Percentiles rank a stretch among this genome's conserved stretches.
Evolutionary conservation across 805 yeast genomes (phyloP).

Genomic region (Wickerhamomyces rabaulensis): DNA sequence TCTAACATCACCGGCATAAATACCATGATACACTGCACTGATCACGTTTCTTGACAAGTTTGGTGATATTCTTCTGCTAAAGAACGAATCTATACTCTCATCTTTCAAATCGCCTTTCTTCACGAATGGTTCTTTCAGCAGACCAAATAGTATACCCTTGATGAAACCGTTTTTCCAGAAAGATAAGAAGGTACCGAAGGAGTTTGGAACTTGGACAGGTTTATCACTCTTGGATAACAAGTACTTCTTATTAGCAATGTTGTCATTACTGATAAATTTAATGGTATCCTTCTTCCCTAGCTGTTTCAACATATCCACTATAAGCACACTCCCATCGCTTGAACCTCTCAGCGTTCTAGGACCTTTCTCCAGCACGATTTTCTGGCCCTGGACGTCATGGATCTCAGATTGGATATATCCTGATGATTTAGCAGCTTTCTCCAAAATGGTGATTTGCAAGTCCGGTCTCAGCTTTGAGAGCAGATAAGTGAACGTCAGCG

Average conservation of each 20-base stretch:
- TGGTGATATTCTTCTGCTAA: conserved; percentile 65
- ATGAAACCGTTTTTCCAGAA: conserved; percentile 39
- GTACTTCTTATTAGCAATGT: conserved; percentile 70
- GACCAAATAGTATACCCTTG: conserved; percentile 38
- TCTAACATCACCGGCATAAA: conserved; percentile 80
- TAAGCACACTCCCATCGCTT: conserved; percentile 69
- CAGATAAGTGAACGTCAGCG: conserved; percentile 69
- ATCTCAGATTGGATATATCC: conserved; percentile 70
- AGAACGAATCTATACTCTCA: conserved; percentile 66
- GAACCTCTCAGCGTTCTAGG: conserved; percentile 87
- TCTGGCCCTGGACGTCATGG: conserved; percentile 26
- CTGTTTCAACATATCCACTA: conserved; percentile 50
- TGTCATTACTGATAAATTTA: conserved; percentile 49
- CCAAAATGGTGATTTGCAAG: conserved; percentile 56
- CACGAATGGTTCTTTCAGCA: conserved; percentile 47
- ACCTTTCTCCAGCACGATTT: conserved; percentile 62
- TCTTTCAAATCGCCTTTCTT: conserved; percentile 36
- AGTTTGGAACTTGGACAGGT: conserved; percentile 52
- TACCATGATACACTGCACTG: conserved; percentile 84
- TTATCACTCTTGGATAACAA: conserved; percentile 42
- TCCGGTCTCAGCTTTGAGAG: conserved; percentile 74
- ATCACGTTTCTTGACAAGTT: conserved; percentile 47
- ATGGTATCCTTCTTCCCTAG: conserved; percentile 46
- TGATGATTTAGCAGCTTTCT: conserved; percentile 51
- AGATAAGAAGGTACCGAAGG: conserved; percentile 28